A percentile compares a stretch with the other conserved stretches of the same genome.
Evolutionary conservation across 805 yeast species (phyloP).

Genomic region (Torulaspora microellipsoides): DNA sequence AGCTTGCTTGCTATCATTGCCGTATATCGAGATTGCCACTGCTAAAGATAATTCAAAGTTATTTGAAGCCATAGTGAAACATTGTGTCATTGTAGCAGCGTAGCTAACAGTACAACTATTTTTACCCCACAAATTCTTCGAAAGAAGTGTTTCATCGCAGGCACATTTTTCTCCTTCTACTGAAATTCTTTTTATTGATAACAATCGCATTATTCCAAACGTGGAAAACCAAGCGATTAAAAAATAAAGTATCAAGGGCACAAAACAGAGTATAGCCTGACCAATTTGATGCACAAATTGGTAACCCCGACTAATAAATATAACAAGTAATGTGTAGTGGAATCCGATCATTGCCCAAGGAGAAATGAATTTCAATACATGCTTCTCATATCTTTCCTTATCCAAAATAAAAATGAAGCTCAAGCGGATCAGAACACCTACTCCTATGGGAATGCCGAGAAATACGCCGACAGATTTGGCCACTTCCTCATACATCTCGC

Average conservation of each 20-base stretch:
- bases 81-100: constrained; percentile 43
- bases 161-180: constrained; percentile 33
- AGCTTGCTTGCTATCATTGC: constrained; percentile 47
- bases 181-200: constrained; percentile 13
- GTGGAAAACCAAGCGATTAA: constrained; percentile 45
- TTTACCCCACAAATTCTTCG: constrained; percentile 24
- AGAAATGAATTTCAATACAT: constrained; percentile 39
- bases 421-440: constrained; percentile 43
- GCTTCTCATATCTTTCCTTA: constrained; percentile 31
- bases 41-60: constrained; percentile 56
- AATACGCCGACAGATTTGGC: constrained; percentile 49
- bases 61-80: constrained; percentile 55
- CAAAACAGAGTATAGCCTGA: constrained; percentile 45
- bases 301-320: constrained; percentile 49
- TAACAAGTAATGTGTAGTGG: constrained; percentile 47
- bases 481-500: constrained; percentile 37
- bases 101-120: constrained; percentile 39
- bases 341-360: constrained; percentile 52
- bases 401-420: constrained; percentile 24
- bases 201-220: constrained; percentile 36
- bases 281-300: constrained; percentile 45
- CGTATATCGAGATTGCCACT: constrained; percentile 49
- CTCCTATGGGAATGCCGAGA: constrained; percentile 48
- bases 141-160: constrained; percentile 33
- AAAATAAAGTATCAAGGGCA: constrained; percentile 48